Percentiles rank a stretch among this genome's conserved stretches.
phyloP scores from a whole-genome alignment of 2,329 filamentous ascomycete genomes.

The Talaromyces islandicus region DNA sequence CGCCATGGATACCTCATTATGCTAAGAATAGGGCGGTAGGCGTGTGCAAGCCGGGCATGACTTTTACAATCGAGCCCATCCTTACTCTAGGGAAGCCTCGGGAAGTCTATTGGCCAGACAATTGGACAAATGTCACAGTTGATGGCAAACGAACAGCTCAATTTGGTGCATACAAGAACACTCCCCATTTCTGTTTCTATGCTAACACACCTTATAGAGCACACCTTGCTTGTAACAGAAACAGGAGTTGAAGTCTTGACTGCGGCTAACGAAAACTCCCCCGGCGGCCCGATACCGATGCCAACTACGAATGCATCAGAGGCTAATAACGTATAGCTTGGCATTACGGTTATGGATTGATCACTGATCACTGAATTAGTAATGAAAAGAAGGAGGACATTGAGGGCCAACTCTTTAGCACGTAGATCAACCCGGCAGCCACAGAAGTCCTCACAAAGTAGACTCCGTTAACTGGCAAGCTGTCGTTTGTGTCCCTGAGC shows the following conservation, averaged over 20 bases:
- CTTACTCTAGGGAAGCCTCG: slow-evolving; percentile 76
- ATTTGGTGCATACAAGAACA: slow-evolving; percentile 47
- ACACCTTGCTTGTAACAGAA: slow-evolving; percentile 73
- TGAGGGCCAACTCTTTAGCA: neutral
- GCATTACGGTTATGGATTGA: neutral
- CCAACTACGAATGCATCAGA: slow-evolving; percentile 22
- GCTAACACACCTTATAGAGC: slow-evolving; percentile 43
- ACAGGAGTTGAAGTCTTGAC: slow-evolving; percentile 71
- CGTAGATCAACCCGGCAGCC: neutral
- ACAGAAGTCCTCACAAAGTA: neutral
- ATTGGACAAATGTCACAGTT: slow-evolving; percentile 87
- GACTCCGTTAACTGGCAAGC: neutral
- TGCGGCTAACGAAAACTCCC: slow-evolving; percentile 60
- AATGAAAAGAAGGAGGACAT: neutral
- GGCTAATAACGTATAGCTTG: neutral
- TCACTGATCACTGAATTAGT: neutral
- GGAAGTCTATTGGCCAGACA: slow-evolving; percentile 90
- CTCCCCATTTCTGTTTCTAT: neutral
- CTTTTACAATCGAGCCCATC: slow-evolving; percentile 96
- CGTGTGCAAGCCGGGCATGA: slow-evolving; percentile 85
- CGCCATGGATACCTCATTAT: slow-evolving; percentile 89
- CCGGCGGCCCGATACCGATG: slow-evolving; percentile 61
- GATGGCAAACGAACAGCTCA: slow-evolving; percentile 88
- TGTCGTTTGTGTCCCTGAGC: neutral
- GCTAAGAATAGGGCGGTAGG: slow-evolving; percentile 93